Conservation (phyloP, 176 grass and related monocot species). For the Puya raimondii region DNA sequence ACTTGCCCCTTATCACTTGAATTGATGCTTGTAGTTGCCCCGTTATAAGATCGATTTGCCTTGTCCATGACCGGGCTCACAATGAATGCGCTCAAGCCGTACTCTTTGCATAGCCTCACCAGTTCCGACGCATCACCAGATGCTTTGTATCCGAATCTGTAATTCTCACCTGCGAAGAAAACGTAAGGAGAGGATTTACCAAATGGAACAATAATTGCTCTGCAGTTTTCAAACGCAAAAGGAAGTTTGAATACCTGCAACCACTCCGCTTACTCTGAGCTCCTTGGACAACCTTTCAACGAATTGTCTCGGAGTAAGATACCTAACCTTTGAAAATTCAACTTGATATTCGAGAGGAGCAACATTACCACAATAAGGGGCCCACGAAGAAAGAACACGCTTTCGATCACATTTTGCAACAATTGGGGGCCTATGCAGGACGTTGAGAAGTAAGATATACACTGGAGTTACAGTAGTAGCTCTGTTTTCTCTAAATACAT, state of each 20-base stretch:
- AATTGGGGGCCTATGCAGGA: conserved; percentile 54
- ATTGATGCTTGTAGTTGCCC: conserved; percentile 33
- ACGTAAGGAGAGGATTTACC: conserved; percentile 24
- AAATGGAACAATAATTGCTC: neutral
- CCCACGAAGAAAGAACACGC: conserved; percentile 79
- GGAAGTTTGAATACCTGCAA: conserved; percentile 63
- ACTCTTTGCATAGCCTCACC: conserved; percentile 43
- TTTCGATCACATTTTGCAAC: conserved; percentile 79
- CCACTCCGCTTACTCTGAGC: conserved; percentile 83
- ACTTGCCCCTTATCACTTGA: conserved; percentile 64
- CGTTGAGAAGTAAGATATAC: neutral
- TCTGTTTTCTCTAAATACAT: too few relatives aligned
- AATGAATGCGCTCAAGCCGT: conserved; percentile 35
- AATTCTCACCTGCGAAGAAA: conserved; percentile 69
- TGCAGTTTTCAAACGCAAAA: conserved; percentile 14
- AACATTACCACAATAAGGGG: conserved; percentile 48
- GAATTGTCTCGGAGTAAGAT: conserved; percentile 81
- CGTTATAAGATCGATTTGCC: conserved; percentile 25
- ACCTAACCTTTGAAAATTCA: conserved; percentile 56
- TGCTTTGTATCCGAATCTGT: conserved; percentile 98
- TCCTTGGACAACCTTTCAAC: conserved; percentile 90
- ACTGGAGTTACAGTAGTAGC: neutral
- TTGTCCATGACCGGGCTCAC: conserved; percentile 42
- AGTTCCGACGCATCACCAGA: conserved; percentile 63
- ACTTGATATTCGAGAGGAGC: conserved; percentile 70